Evolutionary conservation across 192 early-diverging fungal genomes (phyloP), one percentile per base, ranked within the genome.

Genomic region (Kappamyces sp.): DNA sequence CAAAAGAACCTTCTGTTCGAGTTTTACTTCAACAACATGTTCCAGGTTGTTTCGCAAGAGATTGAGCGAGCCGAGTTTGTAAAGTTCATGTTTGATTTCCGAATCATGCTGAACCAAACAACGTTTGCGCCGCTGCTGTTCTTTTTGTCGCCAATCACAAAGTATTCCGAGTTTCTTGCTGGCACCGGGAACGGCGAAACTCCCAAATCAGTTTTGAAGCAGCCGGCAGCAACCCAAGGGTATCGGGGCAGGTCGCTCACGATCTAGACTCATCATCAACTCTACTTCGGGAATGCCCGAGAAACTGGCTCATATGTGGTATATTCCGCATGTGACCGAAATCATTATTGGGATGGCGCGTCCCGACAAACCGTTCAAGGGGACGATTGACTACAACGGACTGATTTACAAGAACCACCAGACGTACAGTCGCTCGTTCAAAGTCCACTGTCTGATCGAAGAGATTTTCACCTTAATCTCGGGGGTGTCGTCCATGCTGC

Each of bases 301-400:
- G 42, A 50, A 39, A 30, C 5, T 67, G 12, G 45, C 65, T n/a
- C 69, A 66, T 41, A 34, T 81, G 4, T 81, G 79, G 79, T 74
- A 79, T 59, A 31, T 81, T 12, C 79, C 79, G 5, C 75, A 81
- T 31, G 46, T 66, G 1, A 74, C 73, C 3, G 79, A 81, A 47
- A 62, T 76, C 33, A 42, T 81, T 1, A 8, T 78, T 48, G 62
- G 60, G 32, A 64, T 64, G 62, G 36, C 31, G 7, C 45, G 9
- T 9, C 9, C 31, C 36, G 70, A 72, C 14, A 72, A 67, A 31
- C n/a, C 47, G 1, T 8, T 15, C 1, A 67, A 69, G 54, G 57
- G 53, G 34, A 36, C 22, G 5, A 22, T 64, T 3, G 77, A 79
- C 30, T 54, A 54, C 1, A 45, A 50, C 5, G 60, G 64, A 29